Evolutionary conservation across 768 basidiomycete genomes (phyloP).

Genomic region (Lepiota subincarnata): DNA sequence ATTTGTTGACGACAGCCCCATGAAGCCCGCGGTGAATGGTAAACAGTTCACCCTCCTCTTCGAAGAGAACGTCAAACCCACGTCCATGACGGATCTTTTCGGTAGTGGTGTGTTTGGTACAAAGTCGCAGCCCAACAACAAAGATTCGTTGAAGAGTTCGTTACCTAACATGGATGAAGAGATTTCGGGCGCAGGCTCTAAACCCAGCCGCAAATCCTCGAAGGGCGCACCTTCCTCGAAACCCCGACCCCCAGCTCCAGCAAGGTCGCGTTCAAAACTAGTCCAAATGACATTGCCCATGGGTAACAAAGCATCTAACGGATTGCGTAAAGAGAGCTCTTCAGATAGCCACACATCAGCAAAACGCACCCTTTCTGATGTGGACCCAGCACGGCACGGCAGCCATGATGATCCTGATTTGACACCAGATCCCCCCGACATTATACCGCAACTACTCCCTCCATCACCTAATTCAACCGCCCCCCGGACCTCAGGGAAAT

Average conservation of each 20-base stretch:
- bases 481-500: constrained; percentile 20
- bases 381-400: constrained; percentile 24
- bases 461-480: constrained; percentile 28
- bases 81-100: constrained; percentile 13
- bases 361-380: constrained; percentile 41
- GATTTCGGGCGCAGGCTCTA: background rate
- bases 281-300: constrained; percentile 6
- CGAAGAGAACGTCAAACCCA: constrained; percentile 33
- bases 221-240: background rate
- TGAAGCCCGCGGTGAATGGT: constrained; percentile 52
- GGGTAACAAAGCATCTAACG: background rate
- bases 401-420: constrained; percentile 14
- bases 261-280: constrained; percentile 9
- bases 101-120: background rate
- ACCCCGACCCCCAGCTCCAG: background rate
- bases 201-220: background rate
- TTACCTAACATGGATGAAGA: constrained; percentile 9
- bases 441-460: constrained; percentile 68
- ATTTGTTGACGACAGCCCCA: constrained; percentile 69
- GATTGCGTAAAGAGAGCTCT: background rate
- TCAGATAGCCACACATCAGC: constrained; percentile 21
- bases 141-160: background rate
- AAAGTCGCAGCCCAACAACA: background rate
- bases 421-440: constrained; percentile 16
- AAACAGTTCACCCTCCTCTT: constrained; percentile 69